Base-by-base conservation (phyloP, 495 filamentous ascomycete species). In the Podospora conica region DNA sequence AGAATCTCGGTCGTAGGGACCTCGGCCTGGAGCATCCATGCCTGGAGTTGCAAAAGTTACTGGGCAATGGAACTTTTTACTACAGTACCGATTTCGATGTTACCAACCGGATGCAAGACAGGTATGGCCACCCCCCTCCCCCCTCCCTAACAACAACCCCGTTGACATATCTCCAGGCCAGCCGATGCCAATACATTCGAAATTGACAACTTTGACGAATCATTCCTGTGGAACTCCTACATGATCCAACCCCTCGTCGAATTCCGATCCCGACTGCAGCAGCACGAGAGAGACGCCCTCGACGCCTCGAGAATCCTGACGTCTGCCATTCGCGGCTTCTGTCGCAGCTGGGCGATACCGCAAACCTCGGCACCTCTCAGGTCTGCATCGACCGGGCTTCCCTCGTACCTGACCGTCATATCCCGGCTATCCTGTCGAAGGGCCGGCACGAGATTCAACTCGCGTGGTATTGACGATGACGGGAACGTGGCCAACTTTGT, bases 41-140 rank as follows among this genome's bases (percentile, higher is more conserved):
- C 72, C 74, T 90, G 61, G 91, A 93, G 53, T 70, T 98, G 59
- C 93, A 93, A 73, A 97, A 96, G 81, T 83, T 98, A 10, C 81
- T 98, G 22, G 87, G 91, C 67, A 91, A 95, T 77, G 93, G 96
- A n/a, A 96, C 89, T 12, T 98, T 98, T 73, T 98, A 98, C 75
- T 98, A 97, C 76, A 97, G 94, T 71, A 88, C 91, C 28, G 91
- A 98, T 78, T 98, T 98, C 74, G 93, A 98, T 75, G 84, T 98
- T 22, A 98, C 95, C 24, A 94, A 94, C 76, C 85, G 95, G 67
- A 80, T 97, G 68, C 95, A 98, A 77, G 89, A 97, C 70, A 89
- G 94, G 90, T 93, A 77, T 74, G 85, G 70, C 54, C 15, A 18
- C 59, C 22, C 24, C 57, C n/a, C 31, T 53, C 1, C 24, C 9